Evolutionary conservation across 139 green algal species (phyloP), one percentile per base, ranked within the genome.

Genomic region (Closterium sp.): DNA sequence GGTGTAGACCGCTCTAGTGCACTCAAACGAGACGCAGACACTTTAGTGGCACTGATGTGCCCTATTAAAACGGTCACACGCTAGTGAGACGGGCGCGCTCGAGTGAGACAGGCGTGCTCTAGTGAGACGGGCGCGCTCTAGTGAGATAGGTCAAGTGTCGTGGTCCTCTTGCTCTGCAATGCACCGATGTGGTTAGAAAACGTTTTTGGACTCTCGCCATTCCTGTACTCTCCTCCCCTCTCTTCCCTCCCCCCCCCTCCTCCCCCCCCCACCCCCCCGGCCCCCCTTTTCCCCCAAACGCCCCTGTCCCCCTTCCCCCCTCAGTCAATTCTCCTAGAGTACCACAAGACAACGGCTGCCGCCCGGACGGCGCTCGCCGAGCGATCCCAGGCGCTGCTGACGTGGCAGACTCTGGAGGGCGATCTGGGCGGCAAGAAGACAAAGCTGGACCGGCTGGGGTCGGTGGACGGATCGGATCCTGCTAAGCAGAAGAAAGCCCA

Each of bases 341-440:
- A 97, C 76, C 94, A 97, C 84, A 95, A 91, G 3, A 89, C 97
- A 33, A 92, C 94, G 34, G 95, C 95, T 16, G 94, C 93, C n/a
- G 85, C 93, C 19, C 91, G 81, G 43, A 87, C 87, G 66, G 93
- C 94, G 21, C 87, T 97, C 33, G 89, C 86, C 34, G 95, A 97
- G 93, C 91, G 96, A 28, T 94, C 96, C 83, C 85, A 95, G 36
- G 95, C 96, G 34, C 93, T 97, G 83, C 91, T 97, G 89, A 97
- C 96, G 10, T 85, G 95, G 81, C 94, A 97, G 84, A 95, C 93
- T 25, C 91, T 97, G 34, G 84, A 92, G 76, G 91, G 94, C 19
- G 96, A 97, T 85, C 64, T 96, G 6, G 95, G 91, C 7, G 38
- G 43, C 36, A 95, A 95, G 89, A 83, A 87, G 16, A n/a, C 36